These are phyloP conservation scores for Tetragonia tetragonoides DNA, from an alignment of 148 eudicot species.

Conservation along the genomic window DNA sequence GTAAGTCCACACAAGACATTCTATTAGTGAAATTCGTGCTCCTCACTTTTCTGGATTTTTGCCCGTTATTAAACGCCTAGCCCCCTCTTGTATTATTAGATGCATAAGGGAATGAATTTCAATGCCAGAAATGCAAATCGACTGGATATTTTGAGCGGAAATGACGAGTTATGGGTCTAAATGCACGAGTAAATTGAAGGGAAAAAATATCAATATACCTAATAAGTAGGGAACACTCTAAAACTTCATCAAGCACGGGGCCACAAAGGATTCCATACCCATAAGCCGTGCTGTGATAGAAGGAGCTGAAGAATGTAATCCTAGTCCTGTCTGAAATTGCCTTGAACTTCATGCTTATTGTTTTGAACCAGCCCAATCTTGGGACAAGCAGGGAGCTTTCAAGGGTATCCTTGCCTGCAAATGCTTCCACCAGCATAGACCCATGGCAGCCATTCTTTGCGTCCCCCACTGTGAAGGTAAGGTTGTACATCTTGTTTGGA, in stretches of 20 bases:
- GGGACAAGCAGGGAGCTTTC: slow-evolving; percentile 60
- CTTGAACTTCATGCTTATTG: slow-evolving; percentile 47
- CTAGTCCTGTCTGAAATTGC: slow-evolving; percentile 50
- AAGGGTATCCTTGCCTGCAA: slow-evolving; percentile 59
- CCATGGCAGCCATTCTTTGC: slow-evolving; percentile 79
- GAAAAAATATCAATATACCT: neutral
- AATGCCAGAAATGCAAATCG: too few relatives aligned
- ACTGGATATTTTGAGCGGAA: too few relatives aligned
- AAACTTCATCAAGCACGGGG: slow-evolving; percentile 77
- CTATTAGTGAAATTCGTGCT: too few relatives aligned
- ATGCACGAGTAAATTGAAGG: too few relatives aligned
- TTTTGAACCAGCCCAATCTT: slow-evolving; percentile 43
- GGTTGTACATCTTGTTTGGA: slow-evolving; percentile 50
- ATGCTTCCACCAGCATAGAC: slow-evolving; percentile 82
- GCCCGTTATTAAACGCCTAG: too few relatives aligned
- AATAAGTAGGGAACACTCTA: slow-evolving; percentile 33
- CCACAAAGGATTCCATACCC: slow-evolving; percentile 76
- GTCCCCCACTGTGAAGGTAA: slow-evolving; percentile 60
- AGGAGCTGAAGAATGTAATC: slow-evolving; percentile 72
- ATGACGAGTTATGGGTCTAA: too few relatives aligned
- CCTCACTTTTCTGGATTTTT: too few relatives aligned
- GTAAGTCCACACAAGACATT: too few relatives aligned
- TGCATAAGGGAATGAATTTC: too few relatives aligned
- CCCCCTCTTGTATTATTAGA: too few relatives aligned
- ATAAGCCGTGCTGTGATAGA: slow-evolving; percentile 54